Evolutionary conservation across 2,329 filamentous ascomycete genomes (phyloP).

Genomic region (Coniochaeta sp.): DNA sequence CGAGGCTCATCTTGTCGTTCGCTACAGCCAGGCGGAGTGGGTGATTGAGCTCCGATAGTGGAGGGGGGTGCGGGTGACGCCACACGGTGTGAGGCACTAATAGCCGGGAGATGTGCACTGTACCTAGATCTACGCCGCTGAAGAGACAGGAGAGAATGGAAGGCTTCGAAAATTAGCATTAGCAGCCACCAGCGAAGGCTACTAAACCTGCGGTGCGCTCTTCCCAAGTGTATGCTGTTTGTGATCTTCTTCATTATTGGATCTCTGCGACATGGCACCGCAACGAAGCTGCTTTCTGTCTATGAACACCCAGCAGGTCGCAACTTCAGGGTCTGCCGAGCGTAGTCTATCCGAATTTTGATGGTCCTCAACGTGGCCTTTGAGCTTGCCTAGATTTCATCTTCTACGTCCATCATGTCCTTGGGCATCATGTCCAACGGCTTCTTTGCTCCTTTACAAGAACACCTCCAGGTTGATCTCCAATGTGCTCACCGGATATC

Average conservation of each 20-base stretch:
- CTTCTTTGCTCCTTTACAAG: constrained; percentile 41
- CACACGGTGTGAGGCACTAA: background rate
- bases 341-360: background rate
- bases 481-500: constrained; percentile 86
- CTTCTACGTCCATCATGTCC: background rate
- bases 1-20: background rate
- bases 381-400: background rate
- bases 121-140: no score
- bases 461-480: constrained; percentile 95
- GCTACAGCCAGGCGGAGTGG: background rate
- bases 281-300: no score
- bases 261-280: no score
- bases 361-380: background rate
- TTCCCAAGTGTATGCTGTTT: no score
- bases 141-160: no score
- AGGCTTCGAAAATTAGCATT: no score
- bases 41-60: background rate
- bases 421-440: background rate
- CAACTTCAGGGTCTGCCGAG: background rate
- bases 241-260: no score
- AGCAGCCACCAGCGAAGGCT: no score
- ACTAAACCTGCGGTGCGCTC: no score
- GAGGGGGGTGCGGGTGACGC: background rate
- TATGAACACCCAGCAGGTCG: no score
- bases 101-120: no score